Evolutionary conservation across 108 stramenopile genomes (phyloP).

Genomic region (Parmales sp.): DNA sequence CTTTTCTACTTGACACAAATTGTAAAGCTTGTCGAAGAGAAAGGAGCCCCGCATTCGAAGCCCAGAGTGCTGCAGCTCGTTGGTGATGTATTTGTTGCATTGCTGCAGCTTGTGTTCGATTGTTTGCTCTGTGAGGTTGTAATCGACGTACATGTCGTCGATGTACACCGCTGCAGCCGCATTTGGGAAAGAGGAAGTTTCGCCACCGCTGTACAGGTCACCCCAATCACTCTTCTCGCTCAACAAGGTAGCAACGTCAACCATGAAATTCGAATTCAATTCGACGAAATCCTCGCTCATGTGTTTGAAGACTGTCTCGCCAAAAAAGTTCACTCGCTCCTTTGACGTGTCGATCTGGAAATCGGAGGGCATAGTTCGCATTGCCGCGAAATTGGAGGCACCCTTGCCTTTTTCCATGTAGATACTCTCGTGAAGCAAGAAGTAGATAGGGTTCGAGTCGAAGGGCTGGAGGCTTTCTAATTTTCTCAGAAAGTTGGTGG

Average conservation of each 20-base stretch:
- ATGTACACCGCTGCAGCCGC: slow-evolving; percentile 77
- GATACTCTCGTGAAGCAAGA: slow-evolving; percentile 79
- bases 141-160: slow-evolving; percentile 91
- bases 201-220: slow-evolving; percentile 52
- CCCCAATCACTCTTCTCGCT: slow-evolving; percentile 66
- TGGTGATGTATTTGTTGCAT: slow-evolving; percentile 52
- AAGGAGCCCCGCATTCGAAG: slow-evolving; percentile 71
- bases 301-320: slow-evolving; percentile 90
- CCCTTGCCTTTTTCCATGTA: slow-evolving; percentile 56
- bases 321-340: slow-evolving; percentile 55
- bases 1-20: not conserved
- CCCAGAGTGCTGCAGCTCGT: slow-evolving; percentile 88
- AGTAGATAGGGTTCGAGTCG: slow-evolving; percentile 85
- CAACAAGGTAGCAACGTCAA: slow-evolving; percentile 50
- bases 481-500: slow-evolving; percentile 57
- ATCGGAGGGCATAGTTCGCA: slow-evolving; percentile 47
- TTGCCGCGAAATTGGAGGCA: slow-evolving; percentile 68
- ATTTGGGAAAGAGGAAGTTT: slow-evolving; percentile 23
- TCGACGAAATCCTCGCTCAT: slow-evolving; percentile 80
- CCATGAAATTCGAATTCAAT: slow-evolving; percentile 42
- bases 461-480: slow-evolving; percentile 69
- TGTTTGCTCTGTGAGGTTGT: no score
- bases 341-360: slow-evolving; percentile 19
- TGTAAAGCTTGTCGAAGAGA: slow-evolving; percentile 58
- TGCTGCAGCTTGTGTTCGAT: slow-evolving; percentile 19